Percentiles rank a stretch among this genome's conserved stretches.
These are phyloP conservation scores for Zymoseptoria brevis DNA, from an alignment of 2,329 filamentous ascomycete genomes.

Conservation along the genomic window DNA sequence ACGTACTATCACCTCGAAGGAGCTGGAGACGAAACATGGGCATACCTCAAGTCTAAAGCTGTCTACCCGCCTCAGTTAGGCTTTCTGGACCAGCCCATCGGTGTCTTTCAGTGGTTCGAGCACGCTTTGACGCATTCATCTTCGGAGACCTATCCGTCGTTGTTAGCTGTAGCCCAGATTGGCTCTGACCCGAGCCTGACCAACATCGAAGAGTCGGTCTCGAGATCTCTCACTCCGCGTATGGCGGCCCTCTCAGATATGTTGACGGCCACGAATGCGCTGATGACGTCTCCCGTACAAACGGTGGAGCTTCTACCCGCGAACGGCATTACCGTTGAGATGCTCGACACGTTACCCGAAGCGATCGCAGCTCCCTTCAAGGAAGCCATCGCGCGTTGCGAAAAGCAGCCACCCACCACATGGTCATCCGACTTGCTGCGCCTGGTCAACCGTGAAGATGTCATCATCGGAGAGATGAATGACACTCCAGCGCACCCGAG, in stretches of 20 bases:
- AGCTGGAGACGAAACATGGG: constrained; percentile 44
- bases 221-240: constrained; percentile 17
- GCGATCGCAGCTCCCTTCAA: constrained; percentile 71
- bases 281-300: constrained; percentile 13
- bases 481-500: constrained; percentile 26
- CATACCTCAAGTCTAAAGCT: constrained; percentile 21
- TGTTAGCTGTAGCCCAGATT: constrained; percentile 19
- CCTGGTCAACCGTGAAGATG: constrained; percentile 73
- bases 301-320: constrained; percentile 56
- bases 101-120: constrained; percentile 28
- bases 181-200: constrained; percentile 3
- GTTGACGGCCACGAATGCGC: constrained; percentile 16
- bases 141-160: constrained; percentile 17
- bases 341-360: constrained; percentile 79
- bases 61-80: constrained; percentile 4
- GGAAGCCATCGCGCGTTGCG: constrained; percentile 77
- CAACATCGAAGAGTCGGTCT: constrained; percentile 6
- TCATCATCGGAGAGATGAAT: constrained; percentile 39
- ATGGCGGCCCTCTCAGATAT: constrained; percentile 19
- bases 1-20: constrained; percentile 56
- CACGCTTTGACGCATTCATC: constrained; percentile 11
- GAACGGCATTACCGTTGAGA: constrained; percentile 56
- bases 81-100: constrained; percentile 21
- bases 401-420: constrained; percentile 67
- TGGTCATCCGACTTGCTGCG: constrained; percentile 67